A percentile compares a stretch with the other conserved stretches of the same genome.
phyloP scores from a whole-genome alignment of 768 basidiomycete genomes.

The Tylopilus vinaceipallidus region DNA sequence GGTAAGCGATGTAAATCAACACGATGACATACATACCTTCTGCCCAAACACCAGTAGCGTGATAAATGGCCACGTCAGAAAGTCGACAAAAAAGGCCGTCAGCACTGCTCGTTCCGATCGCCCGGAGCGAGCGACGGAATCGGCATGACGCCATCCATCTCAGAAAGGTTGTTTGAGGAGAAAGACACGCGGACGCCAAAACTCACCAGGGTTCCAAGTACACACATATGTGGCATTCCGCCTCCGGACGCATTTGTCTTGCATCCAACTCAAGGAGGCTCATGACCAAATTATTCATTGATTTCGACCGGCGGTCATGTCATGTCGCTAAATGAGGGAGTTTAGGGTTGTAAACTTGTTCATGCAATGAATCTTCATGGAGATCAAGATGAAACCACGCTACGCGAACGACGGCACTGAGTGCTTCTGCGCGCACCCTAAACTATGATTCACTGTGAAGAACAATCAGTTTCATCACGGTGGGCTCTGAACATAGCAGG shows the following conservation, averaged over 20 bases:
- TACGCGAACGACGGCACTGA: not conserved
- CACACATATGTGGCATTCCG: conserved; percentile 2
- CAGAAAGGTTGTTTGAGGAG: conserved; percentile 22
- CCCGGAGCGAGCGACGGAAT: conserved; percentile 24
- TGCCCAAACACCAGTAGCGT: conserved; percentile 18
- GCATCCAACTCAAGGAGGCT: not conserved
- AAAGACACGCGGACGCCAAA: conserved; percentile 14
- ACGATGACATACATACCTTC: conserved; percentile 12
- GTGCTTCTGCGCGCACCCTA: not conserved
- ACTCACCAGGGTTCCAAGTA: not conserved
- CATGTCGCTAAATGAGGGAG: conserved; percentile 29
- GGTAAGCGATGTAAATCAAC: not conserved
- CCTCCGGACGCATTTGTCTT: no score
- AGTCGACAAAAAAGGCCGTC: conserved; percentile 19
- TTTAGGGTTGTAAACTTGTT: conserved; percentile 9
- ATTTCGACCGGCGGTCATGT: conserved; percentile 24
- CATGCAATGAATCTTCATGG: not conserved
- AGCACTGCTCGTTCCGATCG: conserved; percentile 16
- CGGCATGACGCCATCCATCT: conserved; percentile 18
- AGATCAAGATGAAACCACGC: not conserved
- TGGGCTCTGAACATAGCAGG: not conserved
- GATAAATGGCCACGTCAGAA: conserved; percentile 22
- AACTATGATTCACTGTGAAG: not conserved
- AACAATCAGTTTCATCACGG: not conserved
- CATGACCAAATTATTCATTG: conserved; percentile 28